Conservation (phyloP, 768 basidiomycete species). For the Suillus subluteus region DNA sequence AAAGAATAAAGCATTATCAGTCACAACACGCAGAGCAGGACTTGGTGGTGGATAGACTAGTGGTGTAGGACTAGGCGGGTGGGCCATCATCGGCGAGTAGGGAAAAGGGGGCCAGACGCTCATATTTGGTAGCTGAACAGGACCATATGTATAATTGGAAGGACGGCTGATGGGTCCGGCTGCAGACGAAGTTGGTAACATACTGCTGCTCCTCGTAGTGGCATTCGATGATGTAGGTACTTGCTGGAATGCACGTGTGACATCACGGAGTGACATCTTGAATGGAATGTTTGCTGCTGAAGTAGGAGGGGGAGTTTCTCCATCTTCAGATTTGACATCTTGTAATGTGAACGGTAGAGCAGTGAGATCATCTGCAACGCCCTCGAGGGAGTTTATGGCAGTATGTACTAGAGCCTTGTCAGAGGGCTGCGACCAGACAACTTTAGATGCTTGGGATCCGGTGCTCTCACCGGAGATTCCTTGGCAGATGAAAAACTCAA, state of each 20-base stretch:
- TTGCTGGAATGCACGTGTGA: conserved; percentile 86
- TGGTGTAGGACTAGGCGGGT: conserved; percentile 65
- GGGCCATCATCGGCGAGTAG: conserved; percentile 69
- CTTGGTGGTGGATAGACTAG: conserved; percentile 70
- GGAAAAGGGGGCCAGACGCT: conserved; percentile 60
- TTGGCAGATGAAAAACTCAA: conserved; percentile 57
- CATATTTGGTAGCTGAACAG: conserved; percentile 46
- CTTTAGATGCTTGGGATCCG: conserved; percentile 86
- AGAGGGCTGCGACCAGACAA: conserved; percentile 81
- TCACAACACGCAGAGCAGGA: conserved; percentile 59
- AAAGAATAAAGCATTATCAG: conserved; percentile 15
- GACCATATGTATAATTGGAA: conserved; percentile 35
- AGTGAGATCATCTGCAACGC: conserved; percentile 82
- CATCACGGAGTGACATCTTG: conserved; percentile 80
- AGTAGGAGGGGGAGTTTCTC: conserved; percentile 74
- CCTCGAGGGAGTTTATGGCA: conserved; percentile 82
- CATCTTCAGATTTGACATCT: conserved; percentile 87
- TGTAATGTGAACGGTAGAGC: conserved; percentile 79
- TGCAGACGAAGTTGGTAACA: conserved; percentile 53
- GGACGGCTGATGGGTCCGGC: conserved; percentile 35
- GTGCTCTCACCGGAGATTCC: conserved; percentile 67
- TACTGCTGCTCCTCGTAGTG: conserved; percentile 46
- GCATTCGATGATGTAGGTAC: conserved; percentile 67
- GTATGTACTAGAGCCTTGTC: conserved; percentile 67
- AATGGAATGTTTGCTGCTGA: conserved; percentile 54